Evolutionary conservation across 1,284 basidiomycete genomes (phyloP).

Genomic region (Trichosporon coremiiforme): DNA sequence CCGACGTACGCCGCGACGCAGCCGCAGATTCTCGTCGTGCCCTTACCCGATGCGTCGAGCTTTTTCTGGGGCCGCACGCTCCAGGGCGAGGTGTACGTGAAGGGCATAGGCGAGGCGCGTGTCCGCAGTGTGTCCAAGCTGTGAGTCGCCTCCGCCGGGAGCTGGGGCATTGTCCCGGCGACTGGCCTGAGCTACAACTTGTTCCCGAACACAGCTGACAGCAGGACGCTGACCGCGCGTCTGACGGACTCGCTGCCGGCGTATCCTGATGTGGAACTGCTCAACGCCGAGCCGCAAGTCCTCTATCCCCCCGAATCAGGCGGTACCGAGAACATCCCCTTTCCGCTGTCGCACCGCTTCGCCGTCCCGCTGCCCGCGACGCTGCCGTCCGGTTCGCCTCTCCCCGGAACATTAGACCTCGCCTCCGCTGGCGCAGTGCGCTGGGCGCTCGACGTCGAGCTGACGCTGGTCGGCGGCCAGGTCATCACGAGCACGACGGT

Average conservation of each 20-base stretch:
- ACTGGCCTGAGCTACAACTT: not conserved
- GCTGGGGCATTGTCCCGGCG: not conserved
- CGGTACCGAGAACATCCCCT: slow-evolving; percentile 29
- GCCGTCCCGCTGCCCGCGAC: slow-evolving; percentile 41
- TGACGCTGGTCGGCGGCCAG: slow-evolving; percentile 36
- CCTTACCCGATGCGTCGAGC: slow-evolving; percentile 49
- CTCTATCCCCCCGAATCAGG: slow-evolving; percentile 39
- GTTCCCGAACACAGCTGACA: slow-evolving; percentile 14
- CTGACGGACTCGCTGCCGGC: slow-evolving; percentile 40
- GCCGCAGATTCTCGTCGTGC: slow-evolving; percentile 51
- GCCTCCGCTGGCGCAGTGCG: slow-evolving; percentile 36
- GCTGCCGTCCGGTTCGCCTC: slow-evolving; percentile 23
- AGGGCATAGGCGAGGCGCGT: slow-evolving; percentile 47
- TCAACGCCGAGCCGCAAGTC: slow-evolving; percentile 35
- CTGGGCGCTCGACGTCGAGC: slow-evolving; percentile 40
- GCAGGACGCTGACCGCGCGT: slow-evolving; percentile 39
- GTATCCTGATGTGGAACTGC: slow-evolving; percentile 35
- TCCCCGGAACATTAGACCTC: slow-evolving; percentile 51
- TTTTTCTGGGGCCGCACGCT: slow-evolving; percentile 52
- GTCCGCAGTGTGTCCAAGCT: slow-evolving; percentile 38
- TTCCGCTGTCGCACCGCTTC: slow-evolving; percentile 45
- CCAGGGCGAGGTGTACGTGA: slow-evolving; percentile 54
- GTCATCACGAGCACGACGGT: slow-evolving; percentile 35
- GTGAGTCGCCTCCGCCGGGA: slow-evolving; percentile 34
- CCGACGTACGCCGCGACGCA: slow-evolving; percentile 48